Evolutionary conservation across 805 yeast species (phyloP).

Genomic region (Saccharomycopsis olivae): DNA sequence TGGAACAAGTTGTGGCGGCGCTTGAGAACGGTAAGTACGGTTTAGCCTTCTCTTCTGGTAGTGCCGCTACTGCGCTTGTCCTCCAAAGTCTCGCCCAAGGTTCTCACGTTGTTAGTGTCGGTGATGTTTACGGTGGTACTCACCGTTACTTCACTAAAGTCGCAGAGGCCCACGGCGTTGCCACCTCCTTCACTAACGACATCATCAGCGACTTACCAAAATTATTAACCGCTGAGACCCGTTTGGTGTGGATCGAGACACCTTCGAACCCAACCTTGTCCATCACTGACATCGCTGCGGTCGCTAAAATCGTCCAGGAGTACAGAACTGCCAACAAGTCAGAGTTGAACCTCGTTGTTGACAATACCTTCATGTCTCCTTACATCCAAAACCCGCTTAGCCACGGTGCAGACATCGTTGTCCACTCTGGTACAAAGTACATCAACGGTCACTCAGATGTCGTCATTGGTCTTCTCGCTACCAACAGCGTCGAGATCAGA

Average conservation of each 20-base stretch:
- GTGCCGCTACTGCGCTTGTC: constrained; percentile 71
- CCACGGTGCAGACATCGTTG: constrained; percentile 79
- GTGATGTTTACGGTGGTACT: constrained; percentile 88
- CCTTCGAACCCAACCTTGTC: constrained; percentile 84
- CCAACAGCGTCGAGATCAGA: constrained; percentile 50
- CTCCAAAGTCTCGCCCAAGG: constrained; percentile 64
- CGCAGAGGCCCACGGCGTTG: constrained; percentile 69
- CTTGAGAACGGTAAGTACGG: constrained; percentile 69
- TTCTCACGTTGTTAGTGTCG: constrained; percentile 67
- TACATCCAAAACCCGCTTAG: constrained; percentile 75
- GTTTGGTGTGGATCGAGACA: constrained; percentile 77
- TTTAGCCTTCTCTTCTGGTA: constrained; percentile 75
- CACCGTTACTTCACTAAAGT: constrained; percentile 85
- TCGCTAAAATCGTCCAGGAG: constrained; percentile 41
- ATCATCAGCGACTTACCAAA: constrained; percentile 47
- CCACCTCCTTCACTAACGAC: constrained; percentile 55
- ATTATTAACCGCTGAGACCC: constrained; percentile 51
- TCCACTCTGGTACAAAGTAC: constrained; percentile 84
- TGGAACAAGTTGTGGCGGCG: constrained; percentile 70
- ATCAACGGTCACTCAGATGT: constrained; percentile 91
- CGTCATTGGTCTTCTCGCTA: constrained; percentile 74
- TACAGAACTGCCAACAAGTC: constrained; percentile 30
- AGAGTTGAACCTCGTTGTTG: constrained; percentile 59
- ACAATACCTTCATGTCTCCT: constrained; percentile 83
- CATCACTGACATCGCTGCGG: constrained; percentile 62